Conservation (phyloP, 2,329 filamentous ascomycete genomes). For the Tolypocladium inflatum region DNA sequence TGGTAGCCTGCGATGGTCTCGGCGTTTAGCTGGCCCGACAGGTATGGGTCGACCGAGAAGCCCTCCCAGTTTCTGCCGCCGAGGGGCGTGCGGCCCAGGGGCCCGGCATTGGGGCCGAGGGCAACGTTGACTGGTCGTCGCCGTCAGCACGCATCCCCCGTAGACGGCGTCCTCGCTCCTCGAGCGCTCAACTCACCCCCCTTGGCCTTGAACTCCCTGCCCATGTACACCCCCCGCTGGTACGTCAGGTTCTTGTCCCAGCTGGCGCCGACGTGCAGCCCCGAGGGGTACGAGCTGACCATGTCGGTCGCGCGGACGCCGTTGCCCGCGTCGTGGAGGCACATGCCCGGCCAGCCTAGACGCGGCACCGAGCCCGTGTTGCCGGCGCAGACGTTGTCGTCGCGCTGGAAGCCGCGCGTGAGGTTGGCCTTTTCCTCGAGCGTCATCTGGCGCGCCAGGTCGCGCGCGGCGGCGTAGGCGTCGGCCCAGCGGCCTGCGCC, state of each 20-base stretch:
- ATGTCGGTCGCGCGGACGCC: conserved; percentile 38
- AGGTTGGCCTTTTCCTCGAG: conserved; percentile 53
- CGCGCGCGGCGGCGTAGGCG: conserved; percentile 48
- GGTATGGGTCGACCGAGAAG: conserved; percentile 60
- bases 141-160: neutral
- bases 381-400: conserved; percentile 37
- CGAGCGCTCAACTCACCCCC: conserved; percentile 25
- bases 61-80: conserved; percentile 70
- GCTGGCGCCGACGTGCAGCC: conserved; percentile 35
- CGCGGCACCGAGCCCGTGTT: conserved; percentile 36
- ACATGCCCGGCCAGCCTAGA: conserved; percentile 35
- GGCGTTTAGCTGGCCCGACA: conserved; percentile 62
- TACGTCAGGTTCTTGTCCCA: conserved; percentile 48
- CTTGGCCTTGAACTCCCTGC: conserved; percentile 45
- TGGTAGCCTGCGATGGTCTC: conserved; percentile 69
- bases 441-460: conserved; percentile 52
- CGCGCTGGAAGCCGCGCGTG: conserved; percentile 40
- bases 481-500: conserved; percentile 38
- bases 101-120: conserved; percentile 61
- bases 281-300: conserved; percentile 38
- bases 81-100: conserved; percentile 59
- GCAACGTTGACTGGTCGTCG: conserved; percentile 46
- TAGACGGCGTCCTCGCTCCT: neutral
- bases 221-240: conserved; percentile 41
- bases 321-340: conserved; percentile 39